Base-by-base conservation (phyloP, 164 flowering plant genomes). In the Malania oleifera region DNA sequence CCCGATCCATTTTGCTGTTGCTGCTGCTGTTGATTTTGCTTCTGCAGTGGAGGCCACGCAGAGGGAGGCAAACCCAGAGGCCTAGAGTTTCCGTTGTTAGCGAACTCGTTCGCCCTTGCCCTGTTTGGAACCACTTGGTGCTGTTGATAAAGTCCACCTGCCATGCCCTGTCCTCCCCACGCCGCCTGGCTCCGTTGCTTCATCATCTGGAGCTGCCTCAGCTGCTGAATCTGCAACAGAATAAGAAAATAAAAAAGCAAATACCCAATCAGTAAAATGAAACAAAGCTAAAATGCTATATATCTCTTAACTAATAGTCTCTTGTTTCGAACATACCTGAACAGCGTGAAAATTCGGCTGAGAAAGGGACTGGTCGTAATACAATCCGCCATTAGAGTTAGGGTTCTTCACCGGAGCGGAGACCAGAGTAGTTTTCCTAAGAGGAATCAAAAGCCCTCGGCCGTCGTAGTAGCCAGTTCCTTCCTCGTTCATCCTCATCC, bases 21-120 rank as follows among this genome's bases (percentile, higher is more conserved):
- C 11, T 1, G 26, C 11, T 8, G 48, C 29, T 60, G 60, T 35
- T 57, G 68, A 13, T 65, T 74, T 11, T 62, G 65, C 1, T 65
- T 79, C 22, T 78, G 89, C 46, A 79, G 51, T 39, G 85, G 65
- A 8, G 91, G 84, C 88, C 93, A 85, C 17, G 82, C 86, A n/a
- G 84, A 67, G 0, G 63, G 62, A 12, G 82, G 67, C 52, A 82
- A 48, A 2, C 80, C 83, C 50, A 73, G 31, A 20, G 76, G 71
- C 0, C 75, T 68, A 10, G 54, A 44, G 17, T 52, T 52, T 44
- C 57, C 46, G 22, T 64, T 63, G 4, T 9, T 39, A 0, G 24
- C 49, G n/a, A 23, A 37, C 12, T 55, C 68, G 9, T 24, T 46
- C 48, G 51, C 49, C 10, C 67, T 57, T 8, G 28, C 68, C 51